phyloP scores from a whole-genome alignment of 1,284 basidiomycete genomes.

The Crucibulum cyathiforme region DNA sequence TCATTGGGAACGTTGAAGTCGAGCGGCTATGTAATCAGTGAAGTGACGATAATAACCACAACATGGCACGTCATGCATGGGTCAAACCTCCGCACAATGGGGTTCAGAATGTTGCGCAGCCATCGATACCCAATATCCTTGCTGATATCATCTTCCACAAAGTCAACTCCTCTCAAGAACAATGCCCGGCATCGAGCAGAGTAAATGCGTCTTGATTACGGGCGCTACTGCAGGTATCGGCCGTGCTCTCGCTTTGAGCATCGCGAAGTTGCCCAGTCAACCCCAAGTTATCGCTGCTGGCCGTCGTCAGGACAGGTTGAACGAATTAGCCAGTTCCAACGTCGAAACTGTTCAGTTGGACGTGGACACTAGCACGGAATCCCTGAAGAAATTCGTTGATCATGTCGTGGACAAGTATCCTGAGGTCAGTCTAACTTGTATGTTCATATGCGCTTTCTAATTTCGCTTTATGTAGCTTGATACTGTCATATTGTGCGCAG shows the following conservation, averaged over 20 bases:
- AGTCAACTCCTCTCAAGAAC: not conserved
- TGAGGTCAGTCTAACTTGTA: slow-evolving; percentile 42
- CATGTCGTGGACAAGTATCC: slow-evolving; percentile 50
- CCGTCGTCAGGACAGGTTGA: slow-evolving; percentile 56
- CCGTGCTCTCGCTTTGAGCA: slow-evolving; percentile 59
- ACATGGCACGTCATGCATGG: no score
- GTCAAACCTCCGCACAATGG: no score
- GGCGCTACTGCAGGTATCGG: slow-evolving; percentile 71
- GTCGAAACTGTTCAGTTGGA: slow-evolving; percentile 52
- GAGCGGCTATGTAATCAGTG: no score
- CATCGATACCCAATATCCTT: no score
- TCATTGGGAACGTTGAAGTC: no score
- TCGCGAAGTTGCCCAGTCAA: slow-evolving; percentile 54
- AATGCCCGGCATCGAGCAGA: slow-evolving; percentile 55
- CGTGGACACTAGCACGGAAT: slow-evolving; percentile 43
- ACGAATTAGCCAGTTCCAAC: slow-evolving; percentile 47
- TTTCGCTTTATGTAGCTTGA: slow-evolving; percentile 49
- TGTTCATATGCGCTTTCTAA: not conserved
- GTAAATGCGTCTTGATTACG: slow-evolving; percentile 64
- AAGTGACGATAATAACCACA: no score
- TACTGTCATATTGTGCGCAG: slow-evolving; percentile 50
- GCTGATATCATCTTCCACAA: not conserved
- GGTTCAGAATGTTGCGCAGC: no score
- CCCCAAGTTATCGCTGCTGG: slow-evolving; percentile 64
- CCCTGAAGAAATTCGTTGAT: slow-evolving; percentile 48